phyloP scores from a whole-genome alignment of 2,329 filamentous ascomycete species.

The Penicillium oxalicum region DNA sequence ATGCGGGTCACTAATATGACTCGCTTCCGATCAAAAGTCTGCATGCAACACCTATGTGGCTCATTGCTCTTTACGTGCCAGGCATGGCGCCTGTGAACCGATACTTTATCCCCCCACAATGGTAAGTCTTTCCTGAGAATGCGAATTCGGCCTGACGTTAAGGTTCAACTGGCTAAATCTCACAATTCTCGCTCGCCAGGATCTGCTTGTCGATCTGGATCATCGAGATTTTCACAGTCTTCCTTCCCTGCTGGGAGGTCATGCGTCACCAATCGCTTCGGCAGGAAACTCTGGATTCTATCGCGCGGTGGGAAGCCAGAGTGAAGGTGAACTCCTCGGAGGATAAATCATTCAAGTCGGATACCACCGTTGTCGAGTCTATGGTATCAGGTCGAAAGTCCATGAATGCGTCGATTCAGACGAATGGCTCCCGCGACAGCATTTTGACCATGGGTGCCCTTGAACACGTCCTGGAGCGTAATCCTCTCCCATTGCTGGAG shows the following conservation, averaged over 20 bases:
- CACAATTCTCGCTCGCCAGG: conserved; percentile 4
- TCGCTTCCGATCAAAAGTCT: conserved; percentile 28
- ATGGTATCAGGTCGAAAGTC: conserved; percentile 24
- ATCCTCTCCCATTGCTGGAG: conserved; percentile 53
- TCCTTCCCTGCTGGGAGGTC: conserved; percentile 58
- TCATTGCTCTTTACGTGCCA: conserved; percentile 51
- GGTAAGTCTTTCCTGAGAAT: conserved; percentile 21
- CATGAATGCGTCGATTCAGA: conserved; percentile 12
- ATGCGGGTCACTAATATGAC: neutral
- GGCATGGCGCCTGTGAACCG: conserved; percentile 49
- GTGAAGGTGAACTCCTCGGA: conserved; percentile 21
- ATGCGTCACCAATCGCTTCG: conserved; percentile 30
- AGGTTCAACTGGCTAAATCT: too few species aligned
- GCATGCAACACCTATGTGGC: conserved; percentile 62
- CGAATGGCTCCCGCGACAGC: conserved; percentile 37
- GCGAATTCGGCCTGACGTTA: too few species aligned
- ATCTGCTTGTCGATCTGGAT: conserved; percentile 56
- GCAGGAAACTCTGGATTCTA: conserved; percentile 32
- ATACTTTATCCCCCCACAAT: conserved; percentile 56
- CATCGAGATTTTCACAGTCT: conserved; percentile 59
- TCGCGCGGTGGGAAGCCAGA: conserved; percentile 36
- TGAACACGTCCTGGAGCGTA: conserved; percentile 51
- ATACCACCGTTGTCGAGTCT: conserved; percentile 26
- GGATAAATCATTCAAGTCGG: conserved; percentile 23
- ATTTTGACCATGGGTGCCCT: conserved; percentile 57